These are phyloP conservation scores for Saturnispora kantuleensis DNA, from an alignment of 805 yeast species.

Conservation along the genomic window DNA sequence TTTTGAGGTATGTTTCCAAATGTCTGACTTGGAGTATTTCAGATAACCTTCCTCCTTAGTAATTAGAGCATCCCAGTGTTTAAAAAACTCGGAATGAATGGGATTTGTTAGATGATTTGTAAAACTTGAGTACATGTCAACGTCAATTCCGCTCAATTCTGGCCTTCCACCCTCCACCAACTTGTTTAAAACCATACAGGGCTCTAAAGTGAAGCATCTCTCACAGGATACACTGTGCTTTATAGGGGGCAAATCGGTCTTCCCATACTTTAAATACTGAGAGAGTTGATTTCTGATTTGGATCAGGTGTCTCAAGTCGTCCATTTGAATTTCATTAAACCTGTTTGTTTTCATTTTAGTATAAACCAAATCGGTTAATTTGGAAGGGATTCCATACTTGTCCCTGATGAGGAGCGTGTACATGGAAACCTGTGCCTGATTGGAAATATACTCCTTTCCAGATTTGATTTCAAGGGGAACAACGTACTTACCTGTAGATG, in stretches of 20 bases:
- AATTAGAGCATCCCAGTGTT: slow-evolving; percentile 64
- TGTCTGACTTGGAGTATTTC: slow-evolving; percentile 42
- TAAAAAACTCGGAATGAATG: slow-evolving; percentile 44
- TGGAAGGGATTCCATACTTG: slow-evolving; percentile 60
- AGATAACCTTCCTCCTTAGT: slow-evolving; percentile 63
- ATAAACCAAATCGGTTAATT: slow-evolving; percentile 61
- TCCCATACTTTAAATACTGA: slow-evolving; percentile 40
- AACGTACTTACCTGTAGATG: slow-evolving; percentile 38
- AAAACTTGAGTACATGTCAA: slow-evolving; percentile 35
- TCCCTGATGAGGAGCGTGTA: slow-evolving; percentile 75
- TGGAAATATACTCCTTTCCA: slow-evolving; percentile 56
- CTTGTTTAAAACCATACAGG: slow-evolving; percentile 59
- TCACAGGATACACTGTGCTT: slow-evolving; percentile 47
- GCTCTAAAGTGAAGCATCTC: slow-evolving; percentile 42
- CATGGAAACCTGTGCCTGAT: slow-evolving; percentile 78
- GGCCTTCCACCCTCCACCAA: slow-evolving; percentile 50
- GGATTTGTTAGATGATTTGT: slow-evolving; percentile 36
- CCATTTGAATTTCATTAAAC: slow-evolving; percentile 32
- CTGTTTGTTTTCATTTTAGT: slow-evolving; percentile 46
- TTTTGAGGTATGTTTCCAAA: slow-evolving; percentile 54
- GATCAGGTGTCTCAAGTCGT: slow-evolving; percentile 58
- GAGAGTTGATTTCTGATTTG: slow-evolving; percentile 67
- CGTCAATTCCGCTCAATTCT: slow-evolving; percentile 42
- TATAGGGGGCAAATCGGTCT: slow-evolving; percentile 44
- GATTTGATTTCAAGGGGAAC: slow-evolving; percentile 89